Conservation (phyloP, 169 alveolate genomes). For the Cryptosporidium canis region DNA sequence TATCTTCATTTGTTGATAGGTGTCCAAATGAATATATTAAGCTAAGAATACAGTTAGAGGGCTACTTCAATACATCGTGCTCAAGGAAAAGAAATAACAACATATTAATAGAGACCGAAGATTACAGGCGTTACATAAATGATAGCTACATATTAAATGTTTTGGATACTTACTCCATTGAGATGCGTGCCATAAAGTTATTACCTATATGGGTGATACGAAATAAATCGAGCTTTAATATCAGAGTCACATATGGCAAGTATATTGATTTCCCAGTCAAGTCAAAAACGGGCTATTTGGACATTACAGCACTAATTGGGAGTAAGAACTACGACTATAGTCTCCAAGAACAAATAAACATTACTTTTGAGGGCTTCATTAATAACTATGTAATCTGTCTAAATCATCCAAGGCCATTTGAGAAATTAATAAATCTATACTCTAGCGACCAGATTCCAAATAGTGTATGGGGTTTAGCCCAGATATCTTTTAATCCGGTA, state of each 20-base stretch:
- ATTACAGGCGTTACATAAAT: not conserved
- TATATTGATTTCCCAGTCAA: not conserved
- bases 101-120: not conserved
- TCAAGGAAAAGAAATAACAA: not conserved
- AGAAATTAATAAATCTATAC: conserved; percentile 3
- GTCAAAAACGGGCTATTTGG: conserved; percentile 7
- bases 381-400: not conserved
- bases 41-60: not conserved
- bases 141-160: not conserved
- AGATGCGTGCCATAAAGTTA: not conserved
- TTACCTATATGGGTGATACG: not conserved
- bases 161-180: not conserved
- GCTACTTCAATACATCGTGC: not conserved
- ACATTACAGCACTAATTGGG: not conserved
- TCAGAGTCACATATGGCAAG: not conserved
- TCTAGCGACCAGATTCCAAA: not conserved
- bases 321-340: not conserved
- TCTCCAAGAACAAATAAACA: not conserved
- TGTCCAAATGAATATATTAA: not conserved
- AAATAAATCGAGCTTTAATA: conserved; percentile 4
- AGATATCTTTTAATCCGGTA: not conserved
- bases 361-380: not conserved
- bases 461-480: not conserved
- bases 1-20: not conserved
- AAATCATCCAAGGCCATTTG: not conserved